These are phyloP conservation scores for Lineolata rhizophorae DNA, from an alignment of 495 filamentous ascomycete genomes.

Conservation along the genomic window DNA sequence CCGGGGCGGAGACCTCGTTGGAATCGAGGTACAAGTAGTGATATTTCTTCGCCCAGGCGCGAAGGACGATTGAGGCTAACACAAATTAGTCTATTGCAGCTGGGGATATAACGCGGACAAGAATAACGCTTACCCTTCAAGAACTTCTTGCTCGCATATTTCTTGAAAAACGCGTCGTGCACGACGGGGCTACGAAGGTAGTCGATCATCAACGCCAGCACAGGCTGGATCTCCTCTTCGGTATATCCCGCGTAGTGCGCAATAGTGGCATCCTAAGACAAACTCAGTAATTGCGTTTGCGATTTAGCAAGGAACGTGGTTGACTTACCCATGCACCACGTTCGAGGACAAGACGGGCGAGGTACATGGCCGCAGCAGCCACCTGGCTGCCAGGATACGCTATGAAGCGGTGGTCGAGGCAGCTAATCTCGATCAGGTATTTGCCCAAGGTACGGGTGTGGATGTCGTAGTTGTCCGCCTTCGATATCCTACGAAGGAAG, in stretches of 20 bases:
- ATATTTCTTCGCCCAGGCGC: slow-evolving; percentile 72
- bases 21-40: slow-evolving; percentile 3
- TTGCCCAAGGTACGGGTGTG: slow-evolving; percentile 92
- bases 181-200: slow-evolving; percentile 72
- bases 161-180: slow-evolving; percentile 97
- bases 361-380: slow-evolving; percentile 84
- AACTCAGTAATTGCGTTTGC: too few relatives aligned
- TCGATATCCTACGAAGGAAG: slow-evolving; percentile 93
- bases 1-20: too few relatives aligned
- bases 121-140: slow-evolving; percentile 65
- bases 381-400: slow-evolving; percentile 67
- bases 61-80: slow-evolving; percentile 72
- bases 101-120: too few relatives aligned
- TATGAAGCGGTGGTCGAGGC: slow-evolving; percentile 87
- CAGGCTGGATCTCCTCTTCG: slow-evolving; percentile 78
- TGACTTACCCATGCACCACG: slow-evolving; percentile 74
- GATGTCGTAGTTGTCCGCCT: slow-evolving; percentile 95
- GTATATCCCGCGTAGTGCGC: slow-evolving; percentile 83
- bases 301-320: too few relatives aligned
- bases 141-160: slow-evolving; percentile 98
- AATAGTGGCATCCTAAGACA: slow-evolving; percentile 56
- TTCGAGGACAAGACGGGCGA: slow-evolving; percentile 71
- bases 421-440: slow-evolving; percentile 94
- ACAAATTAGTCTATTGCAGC: too few relatives aligned
- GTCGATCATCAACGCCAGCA: slow-evolving; percentile 85